phyloP scores from a whole-genome alignment of 345 rosid genomes.

The Populus simonii region DNA sequence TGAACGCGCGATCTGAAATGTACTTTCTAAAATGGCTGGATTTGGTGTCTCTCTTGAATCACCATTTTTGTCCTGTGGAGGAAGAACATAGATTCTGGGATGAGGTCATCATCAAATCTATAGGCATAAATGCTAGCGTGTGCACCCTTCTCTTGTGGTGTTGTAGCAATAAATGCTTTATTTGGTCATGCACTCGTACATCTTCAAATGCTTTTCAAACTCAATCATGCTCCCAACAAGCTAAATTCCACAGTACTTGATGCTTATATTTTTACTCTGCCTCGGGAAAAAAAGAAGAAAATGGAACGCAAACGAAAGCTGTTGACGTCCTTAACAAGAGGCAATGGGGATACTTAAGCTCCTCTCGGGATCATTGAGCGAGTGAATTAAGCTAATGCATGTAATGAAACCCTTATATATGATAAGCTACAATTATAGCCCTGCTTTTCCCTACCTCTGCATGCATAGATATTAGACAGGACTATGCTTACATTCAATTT shows the following conservation, averaged over 20 bases:
- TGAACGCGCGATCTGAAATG: background rate
- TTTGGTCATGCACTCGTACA: conserved; percentile 42
- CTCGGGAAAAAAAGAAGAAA: background rate
- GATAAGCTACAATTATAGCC: background rate
- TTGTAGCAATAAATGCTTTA: conserved; percentile 41
- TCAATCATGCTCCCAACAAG: conserved; percentile 26
- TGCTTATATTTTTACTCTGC: conserved; percentile 14
- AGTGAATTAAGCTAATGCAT: background rate
- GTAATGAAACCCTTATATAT: too few species aligned
- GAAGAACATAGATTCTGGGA: conserved; percentile 61
- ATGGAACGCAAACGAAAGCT: conserved; percentile 20
- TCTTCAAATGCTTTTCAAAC: conserved; percentile 25
- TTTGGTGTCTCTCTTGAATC: conserved; percentile 32
- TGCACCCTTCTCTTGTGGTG: conserved; percentile 33
- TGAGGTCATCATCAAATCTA: conserved; percentile 67
- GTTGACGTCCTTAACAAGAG: conserved; percentile 16
- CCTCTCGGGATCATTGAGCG: background rate
- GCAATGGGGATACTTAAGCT: background rate
- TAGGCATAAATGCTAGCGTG: conserved; percentile 71
- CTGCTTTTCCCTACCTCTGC: background rate
- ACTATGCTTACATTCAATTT: too few species aligned
- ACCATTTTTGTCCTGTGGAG: conserved; percentile 43
- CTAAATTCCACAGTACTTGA: conserved; percentile 33
- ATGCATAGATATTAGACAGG: background rate
- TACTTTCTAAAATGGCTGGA: background rate